A percentile compares a stretch with the other conserved stretches of the same genome.
Conservation (phyloP, 1,284 basidiomycete species). For the Albatrellus sp. region DNA sequence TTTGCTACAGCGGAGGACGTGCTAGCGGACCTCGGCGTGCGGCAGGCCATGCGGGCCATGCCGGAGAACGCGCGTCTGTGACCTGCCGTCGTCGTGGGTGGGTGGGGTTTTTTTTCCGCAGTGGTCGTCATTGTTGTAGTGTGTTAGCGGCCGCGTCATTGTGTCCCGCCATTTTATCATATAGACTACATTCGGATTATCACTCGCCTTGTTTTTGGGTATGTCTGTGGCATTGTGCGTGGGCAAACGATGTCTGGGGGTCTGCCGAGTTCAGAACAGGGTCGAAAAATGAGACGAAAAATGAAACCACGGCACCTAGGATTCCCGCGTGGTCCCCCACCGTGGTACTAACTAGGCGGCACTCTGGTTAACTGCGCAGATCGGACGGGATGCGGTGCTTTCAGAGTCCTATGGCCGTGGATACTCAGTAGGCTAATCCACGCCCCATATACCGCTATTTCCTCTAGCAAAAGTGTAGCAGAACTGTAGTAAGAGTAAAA, state of each 20-base stretch:
- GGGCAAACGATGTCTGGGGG: too few relatives aligned
- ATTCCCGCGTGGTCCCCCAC: conserved; percentile 78
- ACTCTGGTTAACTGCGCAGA: conserved; percentile 73
- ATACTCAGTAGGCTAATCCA: too few relatives aligned
- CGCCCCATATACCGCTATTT: too few relatives aligned
- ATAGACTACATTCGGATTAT: too few relatives aligned
- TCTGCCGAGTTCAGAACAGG: too few relatives aligned
- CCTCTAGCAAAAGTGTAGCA: too few relatives aligned
- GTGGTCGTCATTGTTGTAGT: neutral
- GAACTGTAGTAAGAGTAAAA: too few relatives aligned
- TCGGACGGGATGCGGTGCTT: conserved; percentile 74
- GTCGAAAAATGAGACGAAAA: too few relatives aligned
- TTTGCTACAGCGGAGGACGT: conserved; percentile 45
- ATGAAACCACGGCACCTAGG: conserved; percentile 46
- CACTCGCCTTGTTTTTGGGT: too few relatives aligned
- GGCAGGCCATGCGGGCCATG: conserved; percentile 55
- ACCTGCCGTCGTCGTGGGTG: conserved; percentile 5
- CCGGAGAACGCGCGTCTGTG: conserved; percentile 46
- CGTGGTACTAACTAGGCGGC: conserved; percentile 74
- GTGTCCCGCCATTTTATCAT: too few relatives aligned
- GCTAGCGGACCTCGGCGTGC: conserved; percentile 55
- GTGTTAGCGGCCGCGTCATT: too few relatives aligned
- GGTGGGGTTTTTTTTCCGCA: neutral
- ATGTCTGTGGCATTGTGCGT: too few relatives aligned
- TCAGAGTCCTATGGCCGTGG: conserved; percentile 70